These are phyloP conservation scores for Emmonsia crescens DNA, from an alignment of 2,329 filamentous ascomycete species.

Conservation along the genomic window DNA sequence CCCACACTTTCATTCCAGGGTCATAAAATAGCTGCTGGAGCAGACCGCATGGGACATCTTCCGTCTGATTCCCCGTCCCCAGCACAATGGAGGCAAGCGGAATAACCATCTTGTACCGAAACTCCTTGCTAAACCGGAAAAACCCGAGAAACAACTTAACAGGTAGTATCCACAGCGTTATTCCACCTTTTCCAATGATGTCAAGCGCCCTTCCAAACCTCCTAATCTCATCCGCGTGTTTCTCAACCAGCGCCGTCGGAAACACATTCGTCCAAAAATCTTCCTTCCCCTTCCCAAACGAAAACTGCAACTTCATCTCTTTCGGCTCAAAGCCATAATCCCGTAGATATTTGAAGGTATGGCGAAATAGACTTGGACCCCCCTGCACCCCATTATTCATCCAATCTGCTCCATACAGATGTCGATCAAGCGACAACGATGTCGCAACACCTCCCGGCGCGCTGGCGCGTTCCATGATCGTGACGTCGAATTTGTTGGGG, in stretches of 20 bases:
- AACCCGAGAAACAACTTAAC: slow-evolving; percentile 56
- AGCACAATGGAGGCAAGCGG: slow-evolving; percentile 64
- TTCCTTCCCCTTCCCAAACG: slow-evolving; percentile 47
- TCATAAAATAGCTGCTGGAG: slow-evolving; percentile 51
- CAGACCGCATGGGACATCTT: slow-evolving; percentile 59
- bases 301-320: slow-evolving; percentile 48
- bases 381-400: slow-evolving; percentile 54
- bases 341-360: slow-evolving; percentile 52
- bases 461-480: slow-evolving; percentile 48
- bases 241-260: slow-evolving; percentile 44
- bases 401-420: slow-evolving; percentile 48
- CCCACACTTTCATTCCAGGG: slow-evolving; percentile 50
- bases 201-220: slow-evolving; percentile 45
- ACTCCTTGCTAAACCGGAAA: slow-evolving; percentile 59
- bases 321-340: slow-evolving; percentile 47
- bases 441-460: slow-evolving; percentile 53
- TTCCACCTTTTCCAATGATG: slow-evolving; percentile 44
- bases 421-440: slow-evolving; percentile 45
- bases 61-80: slow-evolving; percentile 63
- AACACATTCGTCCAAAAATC: slow-evolving; percentile 54
- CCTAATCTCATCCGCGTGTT: slow-evolving; percentile 45
- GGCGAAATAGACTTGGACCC: slow-evolving; percentile 50
- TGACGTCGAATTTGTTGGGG: slow-evolving; percentile 54
- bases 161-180: slow-evolving; percentile 45
- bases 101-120: slow-evolving; percentile 59